Evolutionary conservation across 306 rosid species (phyloP).

Genomic region (Castanea crenata): DNA sequence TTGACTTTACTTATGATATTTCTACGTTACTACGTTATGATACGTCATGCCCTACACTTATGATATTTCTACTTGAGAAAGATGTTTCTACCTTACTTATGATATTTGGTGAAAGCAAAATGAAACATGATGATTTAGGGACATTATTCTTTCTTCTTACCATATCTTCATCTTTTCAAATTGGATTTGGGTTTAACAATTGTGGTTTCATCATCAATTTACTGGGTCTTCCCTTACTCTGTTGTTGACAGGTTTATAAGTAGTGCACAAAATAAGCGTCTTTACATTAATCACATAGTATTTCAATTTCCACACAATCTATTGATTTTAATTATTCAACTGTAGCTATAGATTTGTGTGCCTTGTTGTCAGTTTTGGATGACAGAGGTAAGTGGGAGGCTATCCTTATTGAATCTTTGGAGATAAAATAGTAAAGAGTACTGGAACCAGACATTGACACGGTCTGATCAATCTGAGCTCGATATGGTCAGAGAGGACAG

Average conservation of each 20-base stretch:
- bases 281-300: not conserved
- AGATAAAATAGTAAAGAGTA: constrained; percentile 35
- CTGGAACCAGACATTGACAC: constrained; percentile 33
- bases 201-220: not conserved
- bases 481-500: constrained; percentile 68
- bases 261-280: not conserved
- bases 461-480: constrained; percentile 55
- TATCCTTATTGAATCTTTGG: constrained; percentile 74
- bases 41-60: no score
- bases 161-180: not conserved
- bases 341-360: constrained; percentile 37
- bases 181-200: not conserved
- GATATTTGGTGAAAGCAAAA: not conserved
- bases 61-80: no score
- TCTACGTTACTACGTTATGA: no score
- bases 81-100: not conserved
- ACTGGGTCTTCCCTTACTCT: not conserved
- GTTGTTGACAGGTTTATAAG: not conserved
- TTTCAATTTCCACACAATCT: not conserved
- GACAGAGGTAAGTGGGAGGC: constrained; percentile 96
- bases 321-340: not conserved
- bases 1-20: not conserved
- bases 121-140: no score
- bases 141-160: not conserved
- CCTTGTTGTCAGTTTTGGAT: constrained; percentile 78